Base-by-base conservation (phyloP, 805 yeast species). In the Nadsonia fulvescens region DNA sequence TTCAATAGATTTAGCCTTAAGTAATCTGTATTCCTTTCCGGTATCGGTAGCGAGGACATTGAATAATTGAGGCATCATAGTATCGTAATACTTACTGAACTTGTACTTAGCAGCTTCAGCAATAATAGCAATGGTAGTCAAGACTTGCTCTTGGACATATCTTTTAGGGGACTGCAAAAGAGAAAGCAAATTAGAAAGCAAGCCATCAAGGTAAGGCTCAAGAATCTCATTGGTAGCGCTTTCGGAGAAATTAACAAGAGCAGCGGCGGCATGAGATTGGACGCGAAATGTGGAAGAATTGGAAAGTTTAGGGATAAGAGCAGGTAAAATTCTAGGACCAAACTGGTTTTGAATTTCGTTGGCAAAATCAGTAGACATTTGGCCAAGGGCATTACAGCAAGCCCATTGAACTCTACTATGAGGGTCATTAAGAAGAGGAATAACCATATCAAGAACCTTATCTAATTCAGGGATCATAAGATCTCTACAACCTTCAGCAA, bases 231-330 rank as follows among this genome's bases (percentile, higher is more conserved):
- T 76, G 5, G 78, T 56, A 2, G 96, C 93, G 36, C 76, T 81
- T 51, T 89, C 98, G 20, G 86, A 69, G 47, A 89, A 89, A 48
- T 89, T 89, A 23, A 89, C 96, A 41, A 86, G 59, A 0, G 98
- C 98, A 27, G 98, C 98, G 22, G 98, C 95, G 10, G 95, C 96
- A 46, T 89, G 98, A 1, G 94, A 79, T 54, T 86, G 96, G 13
- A 89, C 98, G 43, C 96, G 62, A 27, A 91, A 86, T 4, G 51
- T 44, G 25, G 81, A 68, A 35, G 63, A 63, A 34, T 63, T 59
- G 3, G 73, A 70, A 27, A 89, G 62, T 57, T 67, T 79, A 8
- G 91, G 70, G 29, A 89, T 77, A 37, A 89, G 61, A 2, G 91
- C 89, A 5, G 96, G 96, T 29, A 89, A 58, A 23, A 89, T 70